Conservation (phyloP, 495 filamentous ascomycete species). For the Aspergillus olivimuriae region DNA sequence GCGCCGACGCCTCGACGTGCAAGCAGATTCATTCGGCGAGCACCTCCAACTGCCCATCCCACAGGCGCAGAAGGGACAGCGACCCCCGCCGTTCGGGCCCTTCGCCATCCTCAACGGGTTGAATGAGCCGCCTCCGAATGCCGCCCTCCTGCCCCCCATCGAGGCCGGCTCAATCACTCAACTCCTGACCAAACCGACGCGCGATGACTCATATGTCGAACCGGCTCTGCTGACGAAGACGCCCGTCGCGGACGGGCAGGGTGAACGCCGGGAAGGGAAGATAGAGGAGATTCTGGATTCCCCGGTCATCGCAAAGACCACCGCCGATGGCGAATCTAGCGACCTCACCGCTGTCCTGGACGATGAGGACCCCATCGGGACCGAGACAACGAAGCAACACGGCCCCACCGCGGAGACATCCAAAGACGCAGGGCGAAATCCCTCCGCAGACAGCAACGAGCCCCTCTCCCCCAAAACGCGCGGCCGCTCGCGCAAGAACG, state of each 20-base stretch:
- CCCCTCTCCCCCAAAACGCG: conserved; percentile 36
- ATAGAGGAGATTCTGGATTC: conserved; percentile 33
- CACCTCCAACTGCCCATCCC: conserved; percentile 46
- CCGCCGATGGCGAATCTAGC: conserved; percentile 11
- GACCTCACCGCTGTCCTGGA: conserved; percentile 8
- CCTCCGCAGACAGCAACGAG: conserved; percentile 20
- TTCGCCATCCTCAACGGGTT: conserved; percentile 67
- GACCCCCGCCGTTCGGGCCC: conserved; percentile 43
- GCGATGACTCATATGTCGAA: conserved; percentile 20
- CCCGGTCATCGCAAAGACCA: conserved; percentile 20
- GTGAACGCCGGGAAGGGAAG: conserved; percentile 31
- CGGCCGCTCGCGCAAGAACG: conserved; percentile 39
- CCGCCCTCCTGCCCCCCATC: conserved; percentile 67
- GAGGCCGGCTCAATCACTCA: conserved; percentile 45
- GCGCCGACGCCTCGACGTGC: conserved; percentile 35
- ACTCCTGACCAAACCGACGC: conserved; percentile 33
- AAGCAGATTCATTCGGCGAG: conserved; percentile 41
- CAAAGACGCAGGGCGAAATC: too few species aligned
- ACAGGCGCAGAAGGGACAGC: conserved; percentile 40
- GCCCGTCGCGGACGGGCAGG: conserved; percentile 20
- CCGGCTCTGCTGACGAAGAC: conserved; percentile 17
- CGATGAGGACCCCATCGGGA: conserved; percentile 1
- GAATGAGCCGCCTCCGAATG: conserved; percentile 68
- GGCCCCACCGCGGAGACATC: not conserved
- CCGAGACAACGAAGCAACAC: not conserved